A percentile compares a stretch with the other conserved stretches of the same genome.
phyloP scores from a whole-genome alignment of 2,329 filamentous ascomycete genomes.

The Cryoendolithus antarcticus region DNA sequence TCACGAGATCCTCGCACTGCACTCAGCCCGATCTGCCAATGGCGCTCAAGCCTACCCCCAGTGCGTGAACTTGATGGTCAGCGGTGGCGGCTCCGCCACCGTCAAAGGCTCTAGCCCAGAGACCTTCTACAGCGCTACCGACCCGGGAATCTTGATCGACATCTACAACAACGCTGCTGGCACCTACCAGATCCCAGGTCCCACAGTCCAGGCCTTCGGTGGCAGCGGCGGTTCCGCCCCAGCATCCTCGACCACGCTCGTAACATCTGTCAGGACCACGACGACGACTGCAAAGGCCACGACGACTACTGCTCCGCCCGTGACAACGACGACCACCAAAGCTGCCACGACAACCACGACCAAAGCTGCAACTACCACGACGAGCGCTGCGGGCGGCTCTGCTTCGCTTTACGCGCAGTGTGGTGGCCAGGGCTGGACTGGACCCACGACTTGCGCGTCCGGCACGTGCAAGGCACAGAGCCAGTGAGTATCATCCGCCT shows the following conservation, averaged over 20 bases:
- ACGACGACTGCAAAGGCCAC: background rate
- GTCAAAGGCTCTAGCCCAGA: conserved; percentile 41
- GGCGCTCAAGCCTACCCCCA: conserved; percentile 42
- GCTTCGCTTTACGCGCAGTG: conserved; percentile 11
- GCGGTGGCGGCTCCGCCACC: conserved; percentile 30
- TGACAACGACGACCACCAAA: conserved; percentile 1
- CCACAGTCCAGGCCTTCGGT: conserved; percentile 14
- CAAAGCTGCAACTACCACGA: background rate
- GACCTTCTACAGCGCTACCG: conserved; percentile 44
- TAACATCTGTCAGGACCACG: background rate
- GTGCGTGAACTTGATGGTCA: conserved; percentile 26
- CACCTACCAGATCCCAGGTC: conserved; percentile 41
- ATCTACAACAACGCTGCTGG: conserved; percentile 38
- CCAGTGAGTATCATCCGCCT: conserved; percentile 4
- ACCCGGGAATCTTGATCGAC: conserved; percentile 48
- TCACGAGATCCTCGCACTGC: conserved; percentile 42
- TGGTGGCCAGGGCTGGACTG: conserved; percentile 12
- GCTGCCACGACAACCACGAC: conserved; percentile 4
- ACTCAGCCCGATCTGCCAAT: conserved; percentile 28
- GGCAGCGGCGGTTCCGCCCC: background rate
- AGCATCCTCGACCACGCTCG: no score
- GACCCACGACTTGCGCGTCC: conserved; percentile 11
- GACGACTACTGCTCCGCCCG: background rate
- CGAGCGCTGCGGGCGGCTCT: background rate
- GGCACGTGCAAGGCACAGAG: conserved; percentile 11